A percentile compares a stretch with the other conserved stretches of the same genome.
phyloP scores from a whole-genome alignment of 2,329 filamentous ascomycete genomes.

The Moelleriella libera region DNA sequence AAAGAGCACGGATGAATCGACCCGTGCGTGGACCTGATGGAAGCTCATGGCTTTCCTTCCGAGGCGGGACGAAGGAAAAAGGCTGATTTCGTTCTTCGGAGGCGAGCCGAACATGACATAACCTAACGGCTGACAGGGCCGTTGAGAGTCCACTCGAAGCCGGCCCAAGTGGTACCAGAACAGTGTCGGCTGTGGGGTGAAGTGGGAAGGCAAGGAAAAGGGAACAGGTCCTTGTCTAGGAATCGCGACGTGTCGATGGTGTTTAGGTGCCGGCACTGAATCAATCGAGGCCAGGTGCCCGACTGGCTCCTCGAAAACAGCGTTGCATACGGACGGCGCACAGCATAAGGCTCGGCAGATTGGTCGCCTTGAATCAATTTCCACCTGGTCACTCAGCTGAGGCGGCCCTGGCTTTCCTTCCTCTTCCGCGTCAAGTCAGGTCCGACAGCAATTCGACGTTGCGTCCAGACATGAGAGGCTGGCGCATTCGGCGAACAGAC shows the following conservation, averaged over 20 bases:
- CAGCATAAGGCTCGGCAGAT: neutral
- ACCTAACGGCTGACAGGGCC: conserved; percentile 2
- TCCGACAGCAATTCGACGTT: neutral
- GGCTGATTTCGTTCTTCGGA: neutral
- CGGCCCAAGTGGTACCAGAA: neutral
- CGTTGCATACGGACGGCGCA: neutral
- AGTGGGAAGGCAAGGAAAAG: neutral
- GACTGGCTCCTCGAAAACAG: neutral
- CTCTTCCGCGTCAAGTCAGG: neutral
- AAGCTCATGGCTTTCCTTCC: neutral
- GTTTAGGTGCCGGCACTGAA: neutral
- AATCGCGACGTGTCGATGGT: neutral
- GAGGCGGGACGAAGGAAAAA: neutral
- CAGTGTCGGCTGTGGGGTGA: neutral
- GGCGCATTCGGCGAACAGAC: neutral
- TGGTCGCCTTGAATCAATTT: neutral
- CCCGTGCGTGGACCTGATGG: conserved; percentile 1
- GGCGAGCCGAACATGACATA: conserved; percentile 3
- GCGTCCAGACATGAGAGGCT: neutral
- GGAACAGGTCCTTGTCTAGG: neutral
- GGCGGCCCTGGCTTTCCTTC: neutral
- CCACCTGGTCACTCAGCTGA: neutral
- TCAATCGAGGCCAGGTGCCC: neutral
- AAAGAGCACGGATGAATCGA: conserved; percentile 4
- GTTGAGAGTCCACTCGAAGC: neutral